phyloP scores from a whole-genome alignment of 345 rosid species.

The Mercurialis annua region DNA sequence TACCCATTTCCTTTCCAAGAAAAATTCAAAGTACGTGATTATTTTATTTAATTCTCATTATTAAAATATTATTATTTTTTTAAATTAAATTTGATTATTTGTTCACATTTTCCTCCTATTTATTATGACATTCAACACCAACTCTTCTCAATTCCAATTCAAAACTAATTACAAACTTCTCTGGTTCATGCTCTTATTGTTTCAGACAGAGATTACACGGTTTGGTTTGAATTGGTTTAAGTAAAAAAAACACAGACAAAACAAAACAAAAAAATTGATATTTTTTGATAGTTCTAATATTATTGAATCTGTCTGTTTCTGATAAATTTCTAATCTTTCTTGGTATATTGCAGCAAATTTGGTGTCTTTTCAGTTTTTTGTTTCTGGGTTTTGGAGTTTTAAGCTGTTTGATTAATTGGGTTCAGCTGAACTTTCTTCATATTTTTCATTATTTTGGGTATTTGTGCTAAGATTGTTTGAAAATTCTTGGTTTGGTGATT shows the following conservation, averaged over 20 bases:
- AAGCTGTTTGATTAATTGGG: not conserved
- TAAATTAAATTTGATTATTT: not conserved
- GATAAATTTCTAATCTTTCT: conserved; percentile 1
- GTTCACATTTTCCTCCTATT: conserved; percentile 5
- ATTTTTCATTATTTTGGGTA: conserved; percentile 3
- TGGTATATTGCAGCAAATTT: not conserved
- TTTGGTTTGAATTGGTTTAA: not conserved
- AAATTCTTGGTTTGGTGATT: not conserved
- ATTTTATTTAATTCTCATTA: not conserved
- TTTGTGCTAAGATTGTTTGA: too few relatives aligned
- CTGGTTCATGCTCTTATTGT: not conserved
- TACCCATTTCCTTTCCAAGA: not conserved
- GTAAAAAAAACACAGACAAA: not conserved
- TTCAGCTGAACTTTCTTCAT: conserved; percentile 13
- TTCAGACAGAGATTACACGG: not conserved
- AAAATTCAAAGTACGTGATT: not conserved
- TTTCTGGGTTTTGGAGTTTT: conserved; percentile 4
- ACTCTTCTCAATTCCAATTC: not conserved
- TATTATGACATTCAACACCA: conserved; percentile 1
- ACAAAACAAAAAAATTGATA: too few relatives aligned
- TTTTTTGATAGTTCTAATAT: too few relatives aligned
- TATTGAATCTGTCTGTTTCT: too few relatives aligned
- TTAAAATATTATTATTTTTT: not conserved
- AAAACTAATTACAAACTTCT: not conserved
- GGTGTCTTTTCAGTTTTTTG: not conserved